Evolutionary conservation across 257 asterid species (phyloP), one percentile per base, ranked within the genome.

Genomic region (Salvia hispanica): DNA sequence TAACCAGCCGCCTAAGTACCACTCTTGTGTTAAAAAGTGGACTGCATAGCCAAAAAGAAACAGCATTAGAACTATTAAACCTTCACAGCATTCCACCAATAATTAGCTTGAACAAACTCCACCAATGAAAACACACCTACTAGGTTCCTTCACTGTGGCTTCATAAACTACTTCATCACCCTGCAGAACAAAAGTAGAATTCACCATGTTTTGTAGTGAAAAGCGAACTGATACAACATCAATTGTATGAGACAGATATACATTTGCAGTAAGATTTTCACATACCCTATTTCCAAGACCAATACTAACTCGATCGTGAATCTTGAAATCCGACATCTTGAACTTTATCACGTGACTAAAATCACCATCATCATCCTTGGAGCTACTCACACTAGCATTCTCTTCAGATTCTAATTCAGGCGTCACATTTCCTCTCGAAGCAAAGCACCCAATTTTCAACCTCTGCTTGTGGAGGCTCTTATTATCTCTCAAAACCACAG

Each of bases 311-410:
- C 87, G 88, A 76, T 93, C 95, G 61, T 79, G 78, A 64, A 88
- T 74, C 62, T 72, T 72, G 72, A 93, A 93, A 74, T 93, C 98
- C 51, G 96, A 85, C 89, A 93, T 88, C 67, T 71, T 81, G 72
- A 90, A 93, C 86, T 86, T 93, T 5, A 82, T 83, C 13, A 86
- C 97, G 54, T 93, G 97, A 74, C 96, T 88, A 12, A 93, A 78
- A 66, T 90, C 97, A 65, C 78, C 95, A 72, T 83, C 91, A 12
- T 74, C 87, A 11, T 59, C 63, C 37, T 54, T 54, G 16, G 72
- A 80, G 65, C 85, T 28, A 60, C 80, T 78, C 13, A 61, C 70
- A 57, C 77, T 51, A 58, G 72, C 78, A 66, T 70, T 55, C 60
- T 72, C 84, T 60, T 71, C 77, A 43, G 87, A 81, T 72, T 75